A percentile compares a stretch with the other conserved stretches of the same genome.
Evolutionary conservation across 768 basidiomycete species (phyloP).

Genomic region (Tylopilus rubrobrunneus): DNA sequence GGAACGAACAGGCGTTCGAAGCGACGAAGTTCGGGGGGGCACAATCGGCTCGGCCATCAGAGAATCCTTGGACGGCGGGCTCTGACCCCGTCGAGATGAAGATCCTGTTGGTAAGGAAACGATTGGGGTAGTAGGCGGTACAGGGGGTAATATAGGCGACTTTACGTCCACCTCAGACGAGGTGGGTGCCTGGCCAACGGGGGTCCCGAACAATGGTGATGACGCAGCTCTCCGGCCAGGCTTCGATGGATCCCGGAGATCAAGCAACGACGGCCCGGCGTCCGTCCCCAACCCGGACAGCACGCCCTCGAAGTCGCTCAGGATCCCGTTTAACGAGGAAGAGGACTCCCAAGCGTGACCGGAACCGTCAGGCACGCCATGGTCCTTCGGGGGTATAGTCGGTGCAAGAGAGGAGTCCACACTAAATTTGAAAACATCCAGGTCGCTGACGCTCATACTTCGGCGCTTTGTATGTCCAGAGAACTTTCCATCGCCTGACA

Average conservation of each 20-base stretch:
- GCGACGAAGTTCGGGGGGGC: slow-evolving; percentile 30
- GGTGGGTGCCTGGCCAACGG: slow-evolving; percentile 27
- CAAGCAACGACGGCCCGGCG: slow-evolving; percentile 46
- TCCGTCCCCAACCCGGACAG: slow-evolving; percentile 63
- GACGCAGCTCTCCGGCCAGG: slow-evolving; percentile 43
- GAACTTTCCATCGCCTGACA: slow-evolving; percentile 25
- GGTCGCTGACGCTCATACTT: slow-evolving; percentile 71
- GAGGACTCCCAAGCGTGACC: slow-evolving; percentile 39
- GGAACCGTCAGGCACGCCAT: slow-evolving; percentile 13
- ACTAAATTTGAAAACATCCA: slow-evolving; percentile 48
- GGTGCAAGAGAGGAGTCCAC: slow-evolving; percentile 35
- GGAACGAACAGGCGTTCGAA: slow-evolving; percentile 30
- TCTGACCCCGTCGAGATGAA: slow-evolving; percentile 22
- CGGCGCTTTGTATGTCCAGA: slow-evolving; percentile 48
- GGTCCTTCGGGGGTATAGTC: slow-evolving; percentile 34
- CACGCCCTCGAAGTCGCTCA: slow-evolving; percentile 72
- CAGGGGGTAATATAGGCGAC: slow-evolving; percentile 18
- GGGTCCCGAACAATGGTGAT: slow-evolving; percentile 36
- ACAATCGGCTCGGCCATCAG: slow-evolving; percentile 36
- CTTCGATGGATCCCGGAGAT: slow-evolving; percentile 63
- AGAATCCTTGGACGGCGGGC: slow-evolving; percentile 48
- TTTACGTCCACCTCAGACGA: slow-evolving; percentile 18
- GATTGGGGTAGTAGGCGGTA: slow-evolving; percentile 17
- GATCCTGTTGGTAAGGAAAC: slow-evolving; percentile 25
- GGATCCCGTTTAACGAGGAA: slow-evolving; percentile 52